These are phyloP conservation scores for Verbascum thapsus DNA, from an alignment of 257 asterid species.

Conservation along the genomic window DNA sequence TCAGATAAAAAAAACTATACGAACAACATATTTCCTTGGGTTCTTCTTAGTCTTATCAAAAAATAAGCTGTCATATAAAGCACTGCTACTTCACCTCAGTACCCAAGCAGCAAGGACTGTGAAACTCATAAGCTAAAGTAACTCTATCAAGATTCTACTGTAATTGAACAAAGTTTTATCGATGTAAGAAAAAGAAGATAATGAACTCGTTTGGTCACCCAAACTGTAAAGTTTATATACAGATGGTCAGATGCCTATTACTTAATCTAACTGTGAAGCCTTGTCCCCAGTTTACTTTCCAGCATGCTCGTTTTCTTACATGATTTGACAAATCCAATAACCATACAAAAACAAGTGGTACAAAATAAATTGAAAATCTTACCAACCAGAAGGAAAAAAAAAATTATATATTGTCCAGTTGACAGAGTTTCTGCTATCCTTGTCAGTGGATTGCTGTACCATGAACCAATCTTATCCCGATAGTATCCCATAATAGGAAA, in stretches of 20 bases:
- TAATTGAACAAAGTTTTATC: slow-evolving; percentile 2
- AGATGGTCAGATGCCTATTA: slow-evolving; percentile 2
- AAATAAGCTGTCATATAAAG: background rate
- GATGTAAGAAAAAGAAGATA: background rate
- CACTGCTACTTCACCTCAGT: background rate
- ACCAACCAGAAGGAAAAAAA: slow-evolving; percentile 91
- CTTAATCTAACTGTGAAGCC: slow-evolving; percentile 15
- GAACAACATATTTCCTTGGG: too few species aligned
- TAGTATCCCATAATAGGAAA: slow-evolving; percentile 23
- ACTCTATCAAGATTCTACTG: background rate
- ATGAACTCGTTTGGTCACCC: background rate
- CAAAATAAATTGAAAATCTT: slow-evolving; percentile 20
- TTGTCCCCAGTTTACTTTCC: background rate
- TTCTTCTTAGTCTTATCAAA: too few species aligned
- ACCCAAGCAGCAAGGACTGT: background rate
- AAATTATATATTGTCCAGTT: slow-evolving; percentile 60
- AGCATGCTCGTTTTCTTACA: slow-evolving; percentile 18
- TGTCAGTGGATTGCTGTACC: slow-evolving; percentile 88
- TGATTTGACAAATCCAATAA: background rate
- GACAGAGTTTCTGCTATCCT: slow-evolving; percentile 50
- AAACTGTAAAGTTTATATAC: slow-evolving; percentile 1
- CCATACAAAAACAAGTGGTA: background rate
- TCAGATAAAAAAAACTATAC: too few species aligned
- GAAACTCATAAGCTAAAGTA: background rate
- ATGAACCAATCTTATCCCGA: slow-evolving; percentile 92